Percentiles rank a stretch among this genome's conserved stretches.
These are phyloP conservation scores for Cyclotella choctawhatcheeana DNA, from an alignment of 108 stramenopile species.

Conservation along the genomic window DNA sequence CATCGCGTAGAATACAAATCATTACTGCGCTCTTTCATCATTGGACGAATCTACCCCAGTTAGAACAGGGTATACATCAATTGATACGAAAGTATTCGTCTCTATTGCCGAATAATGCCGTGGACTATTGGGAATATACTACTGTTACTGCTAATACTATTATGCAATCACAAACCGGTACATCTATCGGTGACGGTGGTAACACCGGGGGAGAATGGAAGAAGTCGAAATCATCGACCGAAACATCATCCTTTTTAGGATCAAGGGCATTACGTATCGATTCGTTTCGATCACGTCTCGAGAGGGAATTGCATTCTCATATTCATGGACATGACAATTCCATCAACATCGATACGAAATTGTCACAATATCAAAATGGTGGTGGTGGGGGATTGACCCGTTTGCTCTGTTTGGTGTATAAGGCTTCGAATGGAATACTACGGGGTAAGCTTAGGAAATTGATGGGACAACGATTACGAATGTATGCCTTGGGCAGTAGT, in stretches of 20 bases:
- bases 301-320: constrained; percentile 31
- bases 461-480: constrained; percentile 40
- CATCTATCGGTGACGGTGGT: not conserved
- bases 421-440: constrained; percentile 29
- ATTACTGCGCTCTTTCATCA: constrained; percentile 40
- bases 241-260: constrained; percentile 23
- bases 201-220: constrained; percentile 15
- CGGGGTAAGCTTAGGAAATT: constrained; percentile 38
- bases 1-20: constrained; percentile 14
- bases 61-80: constrained; percentile 35
- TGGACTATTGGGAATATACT: constrained; percentile 24
- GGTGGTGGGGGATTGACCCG: constrained; percentile 20
- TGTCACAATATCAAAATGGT: not conserved
- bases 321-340: constrained; percentile 16
- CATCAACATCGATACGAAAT: not conserved
- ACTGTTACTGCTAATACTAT: not conserved
- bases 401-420: constrained; percentile 22
- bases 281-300: constrained; percentile 20
- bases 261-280: constrained; percentile 24
- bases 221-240: constrained; percentile 1
- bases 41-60: constrained; percentile 26
- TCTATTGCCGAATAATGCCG: constrained; percentile 28
- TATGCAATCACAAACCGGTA: not conserved
- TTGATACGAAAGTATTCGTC: constrained; percentile 21
- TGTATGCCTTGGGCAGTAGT: constrained; percentile 27